phyloP scores from a whole-genome alignment of 768 basidiomycete genomes.

The Guyanaporus albipodus region DNA sequence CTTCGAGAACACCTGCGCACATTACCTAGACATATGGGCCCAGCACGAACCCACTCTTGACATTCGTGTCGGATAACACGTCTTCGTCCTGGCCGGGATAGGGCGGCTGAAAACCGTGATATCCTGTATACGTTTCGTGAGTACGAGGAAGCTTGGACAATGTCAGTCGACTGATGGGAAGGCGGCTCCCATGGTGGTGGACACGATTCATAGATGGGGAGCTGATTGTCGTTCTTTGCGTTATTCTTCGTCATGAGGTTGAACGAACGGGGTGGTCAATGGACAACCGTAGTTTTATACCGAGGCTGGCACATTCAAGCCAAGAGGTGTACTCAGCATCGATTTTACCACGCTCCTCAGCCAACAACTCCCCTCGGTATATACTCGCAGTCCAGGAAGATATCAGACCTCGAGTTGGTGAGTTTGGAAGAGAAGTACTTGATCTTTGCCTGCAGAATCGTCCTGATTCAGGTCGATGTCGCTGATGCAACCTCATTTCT shows the following conservation, averaged over 20 bases:
- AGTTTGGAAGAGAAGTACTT: too few species aligned
- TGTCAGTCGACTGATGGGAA: slow-evolving; percentile 61
- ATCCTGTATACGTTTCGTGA: slow-evolving; percentile 46
- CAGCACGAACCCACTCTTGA: slow-evolving; percentile 63
- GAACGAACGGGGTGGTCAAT: background rate
- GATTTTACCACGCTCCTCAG: too few species aligned
- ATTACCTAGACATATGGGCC: slow-evolving; percentile 55
- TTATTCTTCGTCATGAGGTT: slow-evolving; percentile 21
- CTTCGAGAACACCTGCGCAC: background rate
- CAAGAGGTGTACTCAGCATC: too few species aligned
- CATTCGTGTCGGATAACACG: slow-evolving; percentile 54
- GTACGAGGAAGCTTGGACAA: background rate
- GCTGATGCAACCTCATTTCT: too few species aligned
- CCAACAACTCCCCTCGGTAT: too few species aligned
- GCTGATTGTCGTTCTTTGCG: slow-evolving; percentile 27
- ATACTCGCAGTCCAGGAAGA: too few species aligned
- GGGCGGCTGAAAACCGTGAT: slow-evolving; percentile 73
- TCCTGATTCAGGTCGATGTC: too few species aligned
- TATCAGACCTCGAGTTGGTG: too few species aligned
- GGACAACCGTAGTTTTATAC: background rate
- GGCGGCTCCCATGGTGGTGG: slow-evolving; percentile 75
- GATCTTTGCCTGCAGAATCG: too few species aligned
- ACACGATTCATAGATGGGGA: slow-evolving; percentile 58
- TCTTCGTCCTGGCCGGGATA: slow-evolving; percentile 74
- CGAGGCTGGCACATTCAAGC: background rate